Conservation (phyloP, 768 basidiomycete genomes). For the Lactarius sanguifluus region DNA sequence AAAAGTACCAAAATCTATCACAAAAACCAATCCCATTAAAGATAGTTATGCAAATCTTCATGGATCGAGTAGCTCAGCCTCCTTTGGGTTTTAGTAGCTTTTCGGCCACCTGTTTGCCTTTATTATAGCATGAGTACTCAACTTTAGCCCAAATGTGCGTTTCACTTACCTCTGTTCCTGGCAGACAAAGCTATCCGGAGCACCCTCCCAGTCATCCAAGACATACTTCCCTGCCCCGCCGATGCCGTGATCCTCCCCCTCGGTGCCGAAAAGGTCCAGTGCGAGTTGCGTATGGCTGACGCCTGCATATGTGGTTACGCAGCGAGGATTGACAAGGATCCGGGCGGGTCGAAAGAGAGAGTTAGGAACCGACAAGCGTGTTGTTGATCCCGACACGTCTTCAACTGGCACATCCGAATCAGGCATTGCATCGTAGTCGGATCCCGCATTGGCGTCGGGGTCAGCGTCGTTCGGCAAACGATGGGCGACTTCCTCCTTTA, state of each 20-base stretch:
- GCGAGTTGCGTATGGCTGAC: slow-evolving; percentile 96
- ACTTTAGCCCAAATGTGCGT: background rate
- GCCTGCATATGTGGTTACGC: slow-evolving; percentile 97
- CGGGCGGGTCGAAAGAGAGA: slow-evolving; percentile 84
- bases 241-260: slow-evolving; percentile 58
- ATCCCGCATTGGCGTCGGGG: slow-evolving; percentile 78
- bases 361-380: slow-evolving; percentile 72
- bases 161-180: slow-evolving; percentile 80
- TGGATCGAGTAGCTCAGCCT: slow-evolving; percentile 82
- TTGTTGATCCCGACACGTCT: slow-evolving; percentile 30
- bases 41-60: slow-evolving; percentile 51
- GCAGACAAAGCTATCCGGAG: slow-evolving; percentile 97
- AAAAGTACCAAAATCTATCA: background rate
- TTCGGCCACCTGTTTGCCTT: slow-evolving; percentile 85
- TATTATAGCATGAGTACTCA: slow-evolving; percentile 6
- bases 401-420: slow-evolving; percentile 49
- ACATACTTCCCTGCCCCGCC: slow-evolving; percentile 67
- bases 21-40: background rate
- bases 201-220: slow-evolving; percentile 92
- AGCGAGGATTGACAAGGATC: slow-evolving; percentile 93
- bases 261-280: slow-evolving; percentile 84
- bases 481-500: slow-evolving; percentile 35
- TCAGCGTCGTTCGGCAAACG: slow-evolving; percentile 43
- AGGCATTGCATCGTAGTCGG: slow-evolving; percentile 86
- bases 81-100: slow-evolving; percentile 86